Percentiles rank a stretch among this genome's conserved stretches.
These are phyloP conservation scores for Phyllosticta capitalensis DNA, from an alignment of 2,329 filamentous ascomycete genomes.

Conservation along the genomic window DNA sequence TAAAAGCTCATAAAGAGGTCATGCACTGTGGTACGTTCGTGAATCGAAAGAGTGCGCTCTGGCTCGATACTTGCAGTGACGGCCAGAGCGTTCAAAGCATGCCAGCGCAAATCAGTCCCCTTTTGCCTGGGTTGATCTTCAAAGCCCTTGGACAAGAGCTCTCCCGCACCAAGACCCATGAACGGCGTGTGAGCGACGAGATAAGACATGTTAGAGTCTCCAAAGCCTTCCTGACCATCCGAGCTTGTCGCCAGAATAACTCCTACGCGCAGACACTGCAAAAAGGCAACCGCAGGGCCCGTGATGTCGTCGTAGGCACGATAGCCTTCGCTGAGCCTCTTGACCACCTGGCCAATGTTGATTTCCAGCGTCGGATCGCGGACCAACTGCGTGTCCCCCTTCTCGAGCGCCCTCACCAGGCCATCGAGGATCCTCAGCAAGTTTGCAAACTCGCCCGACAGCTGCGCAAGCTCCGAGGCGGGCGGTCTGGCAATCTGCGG, in stretches of 20 bases:
- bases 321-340: conserved; percentile 60
- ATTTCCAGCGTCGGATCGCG: conserved; percentile 33
- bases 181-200: conserved; percentile 24
- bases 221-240: conserved; percentile 14
- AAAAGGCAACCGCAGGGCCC: conserved; percentile 64
- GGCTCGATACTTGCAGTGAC: conserved; percentile 16
- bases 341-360: conserved; percentile 59
- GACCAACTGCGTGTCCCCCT: conserved; percentile 16
- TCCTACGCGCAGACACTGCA: conserved; percentile 70
- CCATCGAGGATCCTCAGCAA: conserved; percentile 42
- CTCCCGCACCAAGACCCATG: conserved; percentile 16
- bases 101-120: conserved; percentile 26
- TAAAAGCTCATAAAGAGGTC: conserved; percentile 65
- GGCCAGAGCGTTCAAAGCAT: conserved; percentile 22
- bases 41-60: conserved; percentile 1
- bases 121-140: conserved; percentile 16
- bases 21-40: conserved; percentile 43
- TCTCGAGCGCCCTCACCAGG: conserved; percentile 19
- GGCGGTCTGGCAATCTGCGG: conserved; percentile 64
- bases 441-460: conserved; percentile 79
- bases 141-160: conserved; percentile 7
- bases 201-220: conserved; percentile 15
- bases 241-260: conserved; percentile 48
- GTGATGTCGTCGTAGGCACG: conserved; percentile 79
- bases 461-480: conserved; percentile 54